Conservation (phyloP, 225 moss, liverwort and hornwort genomes). For the Polytrichum commune region DNA sequence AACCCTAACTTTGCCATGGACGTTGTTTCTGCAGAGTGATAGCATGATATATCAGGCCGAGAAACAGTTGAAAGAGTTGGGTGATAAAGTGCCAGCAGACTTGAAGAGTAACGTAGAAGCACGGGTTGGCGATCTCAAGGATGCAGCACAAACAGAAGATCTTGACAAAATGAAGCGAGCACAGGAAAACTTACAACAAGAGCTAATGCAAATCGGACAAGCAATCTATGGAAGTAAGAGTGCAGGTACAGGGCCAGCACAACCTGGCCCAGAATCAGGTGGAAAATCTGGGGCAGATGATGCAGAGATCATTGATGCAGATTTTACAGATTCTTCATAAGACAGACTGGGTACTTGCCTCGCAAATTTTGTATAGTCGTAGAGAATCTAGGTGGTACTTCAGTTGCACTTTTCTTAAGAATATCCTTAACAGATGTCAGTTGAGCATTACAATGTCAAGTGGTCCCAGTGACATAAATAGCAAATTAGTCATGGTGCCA, state of each 20-base stretch:
- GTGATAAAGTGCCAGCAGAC: slow-evolving; percentile 55
- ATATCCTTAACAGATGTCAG: too few species aligned
- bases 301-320: slow-evolving; percentile 58
- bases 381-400: too few species aligned
- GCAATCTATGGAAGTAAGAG: slow-evolving; percentile 83
- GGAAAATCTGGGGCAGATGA: slow-evolving; percentile 55
- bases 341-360: too few species aligned
- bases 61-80: slow-evolving; percentile 54
- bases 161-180: slow-evolving; percentile 80
- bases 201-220: slow-evolving; percentile 92
- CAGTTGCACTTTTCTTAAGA: too few species aligned
- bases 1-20: not conserved
- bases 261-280: slow-evolving; percentile 46
- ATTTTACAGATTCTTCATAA: slow-evolving; percentile 34
- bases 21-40: slow-evolving; percentile 40
- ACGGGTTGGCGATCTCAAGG: slow-evolving; percentile 37
- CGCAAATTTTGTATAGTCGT: too few species aligned
- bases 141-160: slow-evolving; percentile 32
- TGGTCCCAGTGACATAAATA: too few species aligned
- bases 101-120: slow-evolving; percentile 40
- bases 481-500: too few species aligned
- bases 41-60: slow-evolving; percentile 60
- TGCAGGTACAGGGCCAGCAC: slow-evolving; percentile 58
- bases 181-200: slow-evolving; percentile 76
- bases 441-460: too few species aligned